phyloP scores from a whole-genome alignment of 306 rosid species.

The Neltuma alba region DNA sequence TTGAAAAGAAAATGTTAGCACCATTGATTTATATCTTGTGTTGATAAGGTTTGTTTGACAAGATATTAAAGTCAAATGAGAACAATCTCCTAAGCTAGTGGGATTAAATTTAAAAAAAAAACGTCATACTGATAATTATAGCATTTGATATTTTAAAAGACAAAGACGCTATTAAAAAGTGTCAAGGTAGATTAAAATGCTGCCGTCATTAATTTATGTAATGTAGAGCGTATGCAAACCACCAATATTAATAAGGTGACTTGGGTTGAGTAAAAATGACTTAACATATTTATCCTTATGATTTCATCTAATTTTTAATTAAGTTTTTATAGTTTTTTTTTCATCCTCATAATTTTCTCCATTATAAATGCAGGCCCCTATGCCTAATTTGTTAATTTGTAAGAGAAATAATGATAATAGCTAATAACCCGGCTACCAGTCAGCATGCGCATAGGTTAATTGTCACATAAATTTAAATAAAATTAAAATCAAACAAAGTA shows the following conservation, averaged over 20 bases:
- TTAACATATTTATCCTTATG: no score
- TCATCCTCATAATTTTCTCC: no score
- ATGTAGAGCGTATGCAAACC: background rate
- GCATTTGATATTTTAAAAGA: background rate
- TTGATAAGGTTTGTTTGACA: background rate
- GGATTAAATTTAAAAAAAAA: background rate
- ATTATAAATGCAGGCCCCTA: no score
- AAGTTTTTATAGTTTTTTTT: no score
- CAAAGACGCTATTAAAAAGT: background rate
- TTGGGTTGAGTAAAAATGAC: background rate
- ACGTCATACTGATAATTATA: background rate
- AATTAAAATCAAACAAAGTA: no score
- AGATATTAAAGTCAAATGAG: background rate
- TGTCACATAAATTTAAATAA: no score
- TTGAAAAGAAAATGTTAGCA: background rate
- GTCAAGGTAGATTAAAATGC: background rate
- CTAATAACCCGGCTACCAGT: no score
- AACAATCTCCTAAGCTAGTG: background rate
- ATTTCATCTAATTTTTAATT: no score
- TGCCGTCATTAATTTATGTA: no score
- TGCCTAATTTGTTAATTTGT: no score
- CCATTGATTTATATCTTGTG: background rate
- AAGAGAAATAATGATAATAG: no score
- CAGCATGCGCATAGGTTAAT: no score
- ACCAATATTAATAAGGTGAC: background rate